Conservation (phyloP, 1,284 basidiomycete species). For the Gomphus sp. region DNA sequence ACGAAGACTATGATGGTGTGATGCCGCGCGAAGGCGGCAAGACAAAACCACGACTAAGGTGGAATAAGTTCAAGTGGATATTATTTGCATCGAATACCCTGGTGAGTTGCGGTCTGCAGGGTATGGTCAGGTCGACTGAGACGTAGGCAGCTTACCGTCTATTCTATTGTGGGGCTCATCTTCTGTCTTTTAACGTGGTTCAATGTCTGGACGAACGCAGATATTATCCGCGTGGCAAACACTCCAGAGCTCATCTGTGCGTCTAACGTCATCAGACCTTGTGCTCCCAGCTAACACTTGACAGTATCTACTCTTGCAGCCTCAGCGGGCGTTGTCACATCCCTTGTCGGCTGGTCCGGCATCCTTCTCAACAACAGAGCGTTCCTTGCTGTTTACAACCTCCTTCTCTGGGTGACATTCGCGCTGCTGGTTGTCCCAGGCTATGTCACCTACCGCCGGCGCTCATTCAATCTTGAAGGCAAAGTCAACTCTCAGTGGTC, state of each 20-base stretch:
- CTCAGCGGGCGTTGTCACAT: conserved; percentile 41
- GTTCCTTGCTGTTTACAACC: conserved; percentile 58
- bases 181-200: conserved; percentile 57
- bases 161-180: conserved; percentile 45
- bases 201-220: conserved; percentile 50
- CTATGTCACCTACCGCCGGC: conserved; percentile 59
- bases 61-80: conserved; percentile 67
- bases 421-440: conserved; percentile 55
- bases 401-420: conserved; percentile 59
- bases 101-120: conserved; percentile 27
- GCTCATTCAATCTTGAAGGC: conserved; percentile 62
- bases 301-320: conserved; percentile 49
- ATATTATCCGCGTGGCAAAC: conserved; percentile 56
- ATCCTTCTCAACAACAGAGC: conserved; percentile 63
- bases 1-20: conserved; percentile 50
- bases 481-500: conserved; percentile 68
- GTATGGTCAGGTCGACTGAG: not conserved
- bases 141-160: conserved; percentile 34
- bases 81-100: conserved; percentile 46
- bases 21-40: conserved; percentile 19
- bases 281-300: not conserved
- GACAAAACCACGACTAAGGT: conserved; percentile 38
- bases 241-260: conserved; percentile 41
- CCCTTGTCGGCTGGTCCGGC: conserved; percentile 58
- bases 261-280: conserved; percentile 13